Conservation (phyloP, 2,329 filamentous ascomycete genomes). For the Harringtonia aguacate region DNA sequence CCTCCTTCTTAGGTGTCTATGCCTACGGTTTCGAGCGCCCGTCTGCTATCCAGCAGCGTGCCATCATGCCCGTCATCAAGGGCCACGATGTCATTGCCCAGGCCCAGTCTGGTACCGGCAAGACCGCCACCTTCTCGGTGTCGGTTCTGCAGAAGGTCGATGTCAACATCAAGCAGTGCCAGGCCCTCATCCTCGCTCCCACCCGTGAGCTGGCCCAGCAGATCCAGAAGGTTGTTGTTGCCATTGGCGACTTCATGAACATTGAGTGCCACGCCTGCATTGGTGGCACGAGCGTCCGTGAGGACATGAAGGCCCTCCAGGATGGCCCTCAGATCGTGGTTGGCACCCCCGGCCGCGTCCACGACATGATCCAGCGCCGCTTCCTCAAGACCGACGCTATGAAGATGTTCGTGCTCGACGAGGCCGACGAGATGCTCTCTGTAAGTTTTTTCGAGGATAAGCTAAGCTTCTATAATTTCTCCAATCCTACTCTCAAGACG, state of each 20-base stretch:
- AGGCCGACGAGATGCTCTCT: constrained; percentile 98
- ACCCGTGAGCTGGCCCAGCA: constrained; percentile 98
- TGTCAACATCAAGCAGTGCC: constrained; percentile 85
- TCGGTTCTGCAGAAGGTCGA: constrained; percentile 99
- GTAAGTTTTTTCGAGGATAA: no score
- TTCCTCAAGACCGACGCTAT: constrained; percentile 95
- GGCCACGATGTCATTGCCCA: constrained; percentile 99
- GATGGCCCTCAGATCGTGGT: constrained; percentile 96
- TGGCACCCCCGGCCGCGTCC: constrained; percentile 95
- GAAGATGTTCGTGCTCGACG: constrained; percentile 99
- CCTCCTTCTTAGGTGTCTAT: constrained; percentile 61
- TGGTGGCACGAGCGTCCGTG: constrained; percentile 93
- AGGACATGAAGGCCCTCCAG: constrained; percentile 96
- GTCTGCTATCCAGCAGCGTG: constrained; percentile 98
- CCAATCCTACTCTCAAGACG: no score
- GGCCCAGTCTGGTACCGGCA: constrained; percentile 98
- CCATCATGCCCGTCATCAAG: constrained; percentile 99
- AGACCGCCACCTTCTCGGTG: constrained; percentile 99
- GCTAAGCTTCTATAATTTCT: no score
- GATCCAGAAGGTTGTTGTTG: constrained; percentile 98
- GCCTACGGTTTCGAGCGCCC: constrained; percentile 99
- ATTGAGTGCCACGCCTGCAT: constrained; percentile 99
- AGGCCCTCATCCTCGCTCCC: constrained; percentile 94
- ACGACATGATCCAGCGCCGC: constrained; percentile 98
- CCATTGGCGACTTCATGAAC: constrained; percentile 99